A percentile compares a stretch with the other conserved stretches of the same genome.
phyloP scores from a whole-genome alignment of 257 asterid genomes.

The Thymus quinquecostatus region DNA sequence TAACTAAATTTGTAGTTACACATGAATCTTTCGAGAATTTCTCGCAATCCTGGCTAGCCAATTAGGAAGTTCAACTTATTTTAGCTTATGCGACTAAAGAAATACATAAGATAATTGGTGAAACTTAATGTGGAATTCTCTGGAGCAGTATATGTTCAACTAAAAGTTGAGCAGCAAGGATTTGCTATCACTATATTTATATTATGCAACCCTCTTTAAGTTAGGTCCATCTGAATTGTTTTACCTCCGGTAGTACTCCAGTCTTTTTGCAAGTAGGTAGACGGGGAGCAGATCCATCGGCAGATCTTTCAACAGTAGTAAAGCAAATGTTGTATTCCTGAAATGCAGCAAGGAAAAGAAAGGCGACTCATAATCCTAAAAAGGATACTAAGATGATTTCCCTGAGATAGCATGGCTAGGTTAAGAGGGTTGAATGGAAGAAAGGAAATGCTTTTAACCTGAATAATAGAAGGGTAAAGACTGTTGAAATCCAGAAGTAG shows the following conservation, averaged over 20 bases:
- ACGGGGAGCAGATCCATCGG: slow-evolving; percentile 63
- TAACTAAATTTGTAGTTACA: no score
- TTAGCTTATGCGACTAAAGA: no score
- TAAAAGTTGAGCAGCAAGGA: no score
- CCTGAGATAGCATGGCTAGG: slow-evolving; percentile 13
- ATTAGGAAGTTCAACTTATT: no score
- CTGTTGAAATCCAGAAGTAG: slow-evolving; percentile 98
- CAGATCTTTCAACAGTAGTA: slow-evolving; percentile 87
- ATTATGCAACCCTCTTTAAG: slow-evolving; percentile 5
- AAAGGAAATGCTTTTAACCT: slow-evolving; percentile 52
- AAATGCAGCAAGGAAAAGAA: slow-evolving; percentile 18
- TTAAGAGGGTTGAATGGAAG: slow-evolving; percentile 21
- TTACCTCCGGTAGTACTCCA: slow-evolving; percentile 96
- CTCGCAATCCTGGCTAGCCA: no score
- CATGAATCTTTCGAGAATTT: no score
- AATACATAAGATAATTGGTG: no score
- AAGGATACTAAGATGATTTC: slow-evolving; percentile 22
- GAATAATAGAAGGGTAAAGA: slow-evolving; percentile 98
- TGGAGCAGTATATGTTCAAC: slow-evolving; percentile 1
- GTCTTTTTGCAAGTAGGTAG: slow-evolving; percentile 73
- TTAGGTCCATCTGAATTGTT: slow-evolving; percentile 22
- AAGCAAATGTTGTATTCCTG: slow-evolving; percentile 98
- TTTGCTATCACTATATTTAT: slow-evolving; percentile 1
- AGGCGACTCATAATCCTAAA: slow-evolving; percentile 10
- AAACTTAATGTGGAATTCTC: not conserved